A percentile compares a stretch with the other conserved stretches of the same genome.
Conservation (phyloP, 345 rosid species). For the Erysimum cheiranthoides region DNA sequence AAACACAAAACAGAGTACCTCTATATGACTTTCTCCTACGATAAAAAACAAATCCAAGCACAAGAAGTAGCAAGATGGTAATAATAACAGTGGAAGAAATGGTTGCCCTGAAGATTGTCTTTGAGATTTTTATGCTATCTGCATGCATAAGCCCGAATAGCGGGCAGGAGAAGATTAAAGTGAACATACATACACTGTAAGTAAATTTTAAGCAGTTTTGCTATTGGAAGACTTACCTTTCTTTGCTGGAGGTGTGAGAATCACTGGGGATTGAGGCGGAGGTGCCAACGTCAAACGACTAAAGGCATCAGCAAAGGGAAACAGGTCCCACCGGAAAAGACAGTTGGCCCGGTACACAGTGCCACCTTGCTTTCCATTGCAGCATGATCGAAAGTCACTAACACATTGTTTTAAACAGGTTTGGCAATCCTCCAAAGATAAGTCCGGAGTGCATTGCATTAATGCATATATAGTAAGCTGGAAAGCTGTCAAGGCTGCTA, state of each 20-base stretch:
- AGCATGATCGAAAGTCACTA: background rate
- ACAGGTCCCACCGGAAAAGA: conserved; percentile 5
- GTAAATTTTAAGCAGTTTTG: background rate
- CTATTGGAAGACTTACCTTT: background rate
- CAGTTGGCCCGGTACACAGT: background rate
- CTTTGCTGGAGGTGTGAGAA: background rate
- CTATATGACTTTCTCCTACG: background rate
- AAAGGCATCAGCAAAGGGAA: conserved; percentile 4
- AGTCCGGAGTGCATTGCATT: conserved; percentile 10
- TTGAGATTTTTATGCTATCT: background rate
- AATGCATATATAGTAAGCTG: background rate
- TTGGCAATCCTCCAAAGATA: background rate
- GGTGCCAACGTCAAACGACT: background rate
- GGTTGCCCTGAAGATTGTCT: background rate
- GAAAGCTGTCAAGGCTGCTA: background rate
- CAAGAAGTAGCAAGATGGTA: background rate
- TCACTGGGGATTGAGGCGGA: background rate
- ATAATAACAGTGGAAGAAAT: background rate
- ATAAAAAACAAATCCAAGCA: background rate
- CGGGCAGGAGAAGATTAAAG: too few relatives aligned
- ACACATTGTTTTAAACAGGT: background rate
- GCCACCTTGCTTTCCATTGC: conserved; percentile 14
- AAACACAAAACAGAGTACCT: background rate
- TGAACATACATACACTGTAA: background rate
- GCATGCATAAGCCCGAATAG: background rate